Percentiles rank a stretch among this genome's conserved stretches.
phyloP scores from a whole-genome alignment of 768 basidiomycete genomes.

The Suillus fuscotomentosus region DNA sequence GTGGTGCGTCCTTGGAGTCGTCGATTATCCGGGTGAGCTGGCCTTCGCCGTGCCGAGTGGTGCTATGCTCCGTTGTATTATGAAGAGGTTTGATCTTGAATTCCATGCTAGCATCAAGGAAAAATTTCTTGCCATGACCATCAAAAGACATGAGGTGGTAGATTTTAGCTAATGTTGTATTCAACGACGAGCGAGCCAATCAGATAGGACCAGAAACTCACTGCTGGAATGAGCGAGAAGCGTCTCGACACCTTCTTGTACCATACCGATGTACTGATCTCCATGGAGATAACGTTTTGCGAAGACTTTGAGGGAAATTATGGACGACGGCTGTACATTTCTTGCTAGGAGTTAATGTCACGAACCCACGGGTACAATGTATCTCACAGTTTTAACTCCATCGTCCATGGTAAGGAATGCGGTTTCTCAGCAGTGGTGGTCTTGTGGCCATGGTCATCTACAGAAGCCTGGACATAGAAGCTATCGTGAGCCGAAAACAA shows the following conservation, averaged over 20 bases:
- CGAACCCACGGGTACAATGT: too few relatives aligned
- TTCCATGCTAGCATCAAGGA: neutral
- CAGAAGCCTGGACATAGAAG: slow-evolving; percentile 6
- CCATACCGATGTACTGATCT: slow-evolving; percentile 8
- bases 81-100: neutral
- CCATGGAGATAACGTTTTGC: slow-evolving; percentile 6
- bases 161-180: neutral
- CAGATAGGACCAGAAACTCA: neutral
- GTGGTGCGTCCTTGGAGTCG: neutral
- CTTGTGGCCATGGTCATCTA: slow-evolving; percentile 1
- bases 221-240: slow-evolving; percentile 1
- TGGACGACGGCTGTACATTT: slow-evolving; percentile 4
- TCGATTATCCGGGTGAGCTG: neutral
- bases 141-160: neutral
- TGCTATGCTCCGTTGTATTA: neutral
- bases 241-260: neutral
- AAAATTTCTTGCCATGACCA: neutral
- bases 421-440: neutral
- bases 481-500: slow-evolving; percentile 2
- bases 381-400: slow-evolving; percentile 5
- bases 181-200: neutral
- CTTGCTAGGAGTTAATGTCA: neutral
- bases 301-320: slow-evolving; percentile 9
- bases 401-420: slow-evolving; percentile 7
- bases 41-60: neutral